phyloP scores from a whole-genome alignment of 176 grass and related monocot genomes.

The Carex scoparia region DNA sequence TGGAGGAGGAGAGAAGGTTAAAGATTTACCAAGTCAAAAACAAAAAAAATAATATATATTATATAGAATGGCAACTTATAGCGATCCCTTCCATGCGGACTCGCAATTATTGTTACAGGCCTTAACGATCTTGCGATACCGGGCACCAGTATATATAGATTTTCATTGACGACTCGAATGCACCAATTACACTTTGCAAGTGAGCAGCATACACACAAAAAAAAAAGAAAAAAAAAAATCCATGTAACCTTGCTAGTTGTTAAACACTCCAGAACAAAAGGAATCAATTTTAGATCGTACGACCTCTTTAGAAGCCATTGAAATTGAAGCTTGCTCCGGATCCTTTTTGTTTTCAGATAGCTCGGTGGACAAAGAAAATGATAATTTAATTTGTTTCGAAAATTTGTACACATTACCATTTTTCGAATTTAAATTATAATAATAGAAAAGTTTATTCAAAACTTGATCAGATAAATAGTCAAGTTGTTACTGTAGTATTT shows the following conservation, averaged over 20 bases:
- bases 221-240: not conserved
- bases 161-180: not conserved
- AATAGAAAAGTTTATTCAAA: too few species aligned
- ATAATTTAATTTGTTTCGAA: too few species aligned
- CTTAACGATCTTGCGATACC: not conserved
- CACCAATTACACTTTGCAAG: not conserved
- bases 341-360: too few species aligned
- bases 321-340: too few species aligned
- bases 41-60: not conserved
- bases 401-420: too few species aligned
- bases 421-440: too few species aligned
- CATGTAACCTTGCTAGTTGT: not conserved
- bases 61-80: not conserved
- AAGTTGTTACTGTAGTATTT: too few species aligned
- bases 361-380: too few species aligned
- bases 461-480: too few species aligned
- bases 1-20: not conserved
- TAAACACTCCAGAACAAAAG: too few species aligned
- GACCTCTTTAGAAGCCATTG: too few species aligned
- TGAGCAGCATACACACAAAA: not conserved
- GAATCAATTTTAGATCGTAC: too few species aligned
- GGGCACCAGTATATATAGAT: not conserved
- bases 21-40: not conserved
- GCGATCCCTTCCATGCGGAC: not conserved
- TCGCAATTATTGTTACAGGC: not conserved